These are phyloP conservation scores for Naganishia antarctica DNA, from an alignment of 768 basidiomycete species.

Conservation along the genomic window DNA sequence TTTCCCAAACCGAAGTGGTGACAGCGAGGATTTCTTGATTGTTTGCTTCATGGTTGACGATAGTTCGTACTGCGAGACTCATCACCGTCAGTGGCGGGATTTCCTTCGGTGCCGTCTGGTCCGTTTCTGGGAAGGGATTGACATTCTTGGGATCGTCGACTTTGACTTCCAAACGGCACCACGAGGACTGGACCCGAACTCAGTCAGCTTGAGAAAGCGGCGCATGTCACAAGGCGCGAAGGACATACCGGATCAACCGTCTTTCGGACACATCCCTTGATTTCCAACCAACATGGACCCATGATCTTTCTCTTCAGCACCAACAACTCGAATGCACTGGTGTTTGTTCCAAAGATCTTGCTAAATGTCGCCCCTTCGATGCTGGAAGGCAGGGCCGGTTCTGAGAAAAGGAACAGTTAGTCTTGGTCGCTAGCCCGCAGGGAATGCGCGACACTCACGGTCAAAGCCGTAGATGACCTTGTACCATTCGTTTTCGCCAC, in stretches of 20 bases:
- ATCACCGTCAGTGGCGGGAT: constrained; percentile 83
- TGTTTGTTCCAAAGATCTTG: constrained; percentile 84
- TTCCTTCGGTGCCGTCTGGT: constrained; percentile 66
- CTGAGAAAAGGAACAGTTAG: constrained; percentile 49
- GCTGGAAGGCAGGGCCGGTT: constrained; percentile 67
- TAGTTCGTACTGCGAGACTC: constrained; percentile 79
- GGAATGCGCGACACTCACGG: constrained; percentile 54
- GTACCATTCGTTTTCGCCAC: constrained; percentile 74
- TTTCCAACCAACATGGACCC: constrained; percentile 94
- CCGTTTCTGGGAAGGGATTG: constrained; percentile 71
- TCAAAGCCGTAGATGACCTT: constrained; percentile 89
- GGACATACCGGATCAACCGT: constrained; percentile 71
- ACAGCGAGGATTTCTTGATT: constrained; percentile 88
- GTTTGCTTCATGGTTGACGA: constrained; percentile 90
- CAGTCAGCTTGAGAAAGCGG: not conserved
- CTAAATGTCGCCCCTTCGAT: constrained; percentile 77
- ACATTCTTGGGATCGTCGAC: constrained; percentile 82
- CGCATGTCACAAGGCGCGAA: not conserved
- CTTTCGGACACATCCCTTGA: constrained; percentile 65
- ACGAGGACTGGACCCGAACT: constrained; percentile 64
- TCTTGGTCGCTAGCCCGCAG: not conserved
- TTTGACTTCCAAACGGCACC: constrained; percentile 89
- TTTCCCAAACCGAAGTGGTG: constrained; percentile 74
- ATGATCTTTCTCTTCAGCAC: constrained; percentile 95
- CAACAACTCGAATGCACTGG: constrained; percentile 84